Evolutionary conservation across 179 eudicot genomes (phyloP).

Genomic region (Nepenthes alata): DNA sequence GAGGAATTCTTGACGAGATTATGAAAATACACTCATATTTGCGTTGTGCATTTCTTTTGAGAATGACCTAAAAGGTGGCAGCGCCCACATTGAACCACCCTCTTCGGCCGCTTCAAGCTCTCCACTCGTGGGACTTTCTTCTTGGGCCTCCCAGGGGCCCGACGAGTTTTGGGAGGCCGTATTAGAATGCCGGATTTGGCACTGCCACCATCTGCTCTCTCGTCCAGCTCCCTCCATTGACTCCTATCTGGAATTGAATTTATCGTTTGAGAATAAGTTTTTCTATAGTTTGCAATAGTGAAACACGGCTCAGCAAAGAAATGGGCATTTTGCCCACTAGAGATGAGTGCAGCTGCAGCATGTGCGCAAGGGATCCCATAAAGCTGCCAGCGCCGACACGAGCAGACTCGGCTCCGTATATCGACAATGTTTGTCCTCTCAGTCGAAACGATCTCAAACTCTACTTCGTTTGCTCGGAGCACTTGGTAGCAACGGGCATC

Average conservation of each 20-base stretch:
- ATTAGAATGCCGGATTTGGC: conserved; percentile 43
- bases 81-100: conserved; percentile 91
- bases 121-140: conserved; percentile 89
- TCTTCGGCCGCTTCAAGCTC: conserved; percentile 76
- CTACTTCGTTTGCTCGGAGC: conserved; percentile 89
- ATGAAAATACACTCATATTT: conserved; percentile 5
- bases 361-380: conserved; percentile 79
- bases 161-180: conserved; percentile 76
- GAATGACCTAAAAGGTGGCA: conserved; percentile 96
- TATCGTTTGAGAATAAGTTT: conserved; percentile 62
- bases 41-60: conserved; percentile 90
- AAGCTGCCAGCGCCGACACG: conserved; percentile 78
- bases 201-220: conserved; percentile 43
- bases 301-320: conserved; percentile 77
- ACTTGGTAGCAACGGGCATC: conserved; percentile 77
- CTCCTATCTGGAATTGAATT: conserved; percentile 68
- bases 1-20: too few relatives aligned
- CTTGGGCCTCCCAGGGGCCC: conserved; percentile 97
- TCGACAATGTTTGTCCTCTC: conserved; percentile 70
- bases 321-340: conserved; percentile 80
- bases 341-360: conserved; percentile 72
- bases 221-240: conserved; percentile 52
- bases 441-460: conserved; percentile 80
- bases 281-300: conserved; percentile 58
- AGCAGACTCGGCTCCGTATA: conserved; percentile 47